Base-by-base conservation (phyloP, 2,329 filamentous ascomycete species). In the Thermomyces lanuginosus region DNA sequence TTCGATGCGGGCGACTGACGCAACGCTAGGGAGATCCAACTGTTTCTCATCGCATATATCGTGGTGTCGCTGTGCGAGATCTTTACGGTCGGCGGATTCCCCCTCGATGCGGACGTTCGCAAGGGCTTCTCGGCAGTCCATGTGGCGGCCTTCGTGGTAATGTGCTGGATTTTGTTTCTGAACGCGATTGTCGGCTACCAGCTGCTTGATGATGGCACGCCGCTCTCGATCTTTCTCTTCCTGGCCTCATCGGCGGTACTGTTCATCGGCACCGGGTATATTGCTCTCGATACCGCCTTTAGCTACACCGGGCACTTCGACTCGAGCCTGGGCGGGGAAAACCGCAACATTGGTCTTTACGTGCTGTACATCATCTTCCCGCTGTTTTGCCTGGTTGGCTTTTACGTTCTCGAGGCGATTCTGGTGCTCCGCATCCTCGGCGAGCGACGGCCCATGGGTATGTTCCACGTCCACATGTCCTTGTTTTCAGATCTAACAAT, bases 161-260 rank as follows among this genome's bases (percentile, higher is more conserved):
- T 83, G 1, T 69, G 73, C 24, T 98, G 86, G 86, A 72, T 92
- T 17, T 66, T 98, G 4, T 70, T 95, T 57, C 65, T 95, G 40
- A 95, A 95, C 46, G 83, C 81, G 3, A 59, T 91, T 4, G 82
- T 98, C 23, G 89, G 89, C 23, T 98, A 80, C 51, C 89, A 98
- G 49, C 58, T 95, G 12, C 63, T 95, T 22, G 89, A 98, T 40
- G 89, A 98, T 42, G 89, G 89, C 24, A 98, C 89, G 1, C 65
- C 77, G 1, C 53, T 91, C 13, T 95, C 86, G 0, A 45, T 95
- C 8, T 76, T 69, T 4, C 64, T 95, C 3, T 72, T 92, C 28
- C 36, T 75, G 26, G 58, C 59, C 21, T 93, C 86, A 8, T 75
- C 77, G 0, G 54, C 63, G 7, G 58, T 70, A 8, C 60, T 95